Conservation (phyloP, 2,329 filamentous ascomycete genomes). For the Lecanicillium sp. region DNA sequence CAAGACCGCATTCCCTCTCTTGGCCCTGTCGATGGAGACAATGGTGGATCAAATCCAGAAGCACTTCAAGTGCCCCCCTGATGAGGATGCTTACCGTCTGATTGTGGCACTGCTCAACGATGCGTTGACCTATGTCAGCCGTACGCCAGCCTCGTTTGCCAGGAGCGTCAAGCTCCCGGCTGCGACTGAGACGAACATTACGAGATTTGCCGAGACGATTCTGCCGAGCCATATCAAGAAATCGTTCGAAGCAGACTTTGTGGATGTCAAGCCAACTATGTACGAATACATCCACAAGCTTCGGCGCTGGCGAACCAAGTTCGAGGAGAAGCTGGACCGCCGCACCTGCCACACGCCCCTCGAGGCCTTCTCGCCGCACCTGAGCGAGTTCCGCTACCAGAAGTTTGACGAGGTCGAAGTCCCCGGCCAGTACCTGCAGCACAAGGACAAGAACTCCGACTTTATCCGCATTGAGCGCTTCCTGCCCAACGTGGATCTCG, state of each 20-base stretch:
- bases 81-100: slow-evolving; percentile 94
- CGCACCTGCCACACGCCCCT: slow-evolving; percentile 67
- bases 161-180: slow-evolving; percentile 84
- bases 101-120: slow-evolving; percentile 98
- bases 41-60: slow-evolving; percentile 99
- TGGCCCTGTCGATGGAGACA: slow-evolving; percentile 97
- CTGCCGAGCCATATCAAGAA: slow-evolving; percentile 90
- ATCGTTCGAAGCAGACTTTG: slow-evolving; percentile 97
- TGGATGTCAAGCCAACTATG: slow-evolving; percentile 92
- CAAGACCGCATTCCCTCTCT: slow-evolving; percentile 92
- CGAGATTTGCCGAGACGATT: slow-evolving; percentile 92
- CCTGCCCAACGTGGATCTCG: slow-evolving; percentile 87
- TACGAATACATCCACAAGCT: slow-evolving; percentile 97
- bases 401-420: slow-evolving; percentile 99
- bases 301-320: slow-evolving; percentile 92
- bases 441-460: slow-evolving; percentile 98
- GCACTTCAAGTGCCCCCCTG: slow-evolving; percentile 97
- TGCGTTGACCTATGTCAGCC: slow-evolving; percentile 83
- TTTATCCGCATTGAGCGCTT: slow-evolving; percentile 97
- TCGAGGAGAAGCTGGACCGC: slow-evolving; percentile 94
- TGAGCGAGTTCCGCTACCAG: slow-evolving; percentile 94
- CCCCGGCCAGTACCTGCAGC: slow-evolving; percentile 91
- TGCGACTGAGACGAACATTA: slow-evolving; percentile 94
- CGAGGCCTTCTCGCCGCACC: slow-evolving; percentile 79
- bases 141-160: slow-evolving; percentile 79